Conservation (phyloP, 441 rosid species). For the Daphne laureola region DNA sequence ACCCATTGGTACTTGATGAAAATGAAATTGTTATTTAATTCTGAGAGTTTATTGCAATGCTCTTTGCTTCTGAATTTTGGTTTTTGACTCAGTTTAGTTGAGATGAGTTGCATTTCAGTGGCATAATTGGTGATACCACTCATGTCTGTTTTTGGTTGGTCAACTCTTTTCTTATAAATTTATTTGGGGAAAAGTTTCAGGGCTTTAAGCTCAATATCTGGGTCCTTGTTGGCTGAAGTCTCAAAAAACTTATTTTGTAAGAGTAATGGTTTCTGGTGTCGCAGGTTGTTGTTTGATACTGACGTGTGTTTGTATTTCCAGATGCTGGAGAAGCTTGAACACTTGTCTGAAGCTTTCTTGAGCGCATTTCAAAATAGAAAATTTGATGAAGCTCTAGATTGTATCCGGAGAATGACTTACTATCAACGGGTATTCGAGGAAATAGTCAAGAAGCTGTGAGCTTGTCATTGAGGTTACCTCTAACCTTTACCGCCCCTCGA, state of each 20-base stretch:
- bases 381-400: conserved; percentile 58
- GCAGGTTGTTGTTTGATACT: neutral
- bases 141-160: no score
- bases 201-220: neutral
- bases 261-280: no score
- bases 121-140: no score
- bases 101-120: no score
- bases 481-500: no score
- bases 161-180: no score
- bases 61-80: neutral
- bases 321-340: conserved; percentile 60
- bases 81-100: no score
- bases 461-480: no score
- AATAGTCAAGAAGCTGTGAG: conserved; percentile 65
- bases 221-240: neutral
- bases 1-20: conserved; percentile 6
- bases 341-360: conserved; percentile 55
- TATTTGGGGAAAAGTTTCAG: no score
- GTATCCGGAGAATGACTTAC: conserved; percentile 84
- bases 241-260: no score
- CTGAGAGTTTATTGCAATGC: neutral
- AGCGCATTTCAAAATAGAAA: conserved; percentile 43
- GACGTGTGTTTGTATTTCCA: conserved; percentile 21
- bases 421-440: conserved; percentile 76
- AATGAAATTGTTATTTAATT: neutral